These are phyloP conservation scores for Ophiobolus disseminans DNA, from an alignment of 2,329 filamentous ascomycete genomes.

Conservation along the genomic window DNA sequence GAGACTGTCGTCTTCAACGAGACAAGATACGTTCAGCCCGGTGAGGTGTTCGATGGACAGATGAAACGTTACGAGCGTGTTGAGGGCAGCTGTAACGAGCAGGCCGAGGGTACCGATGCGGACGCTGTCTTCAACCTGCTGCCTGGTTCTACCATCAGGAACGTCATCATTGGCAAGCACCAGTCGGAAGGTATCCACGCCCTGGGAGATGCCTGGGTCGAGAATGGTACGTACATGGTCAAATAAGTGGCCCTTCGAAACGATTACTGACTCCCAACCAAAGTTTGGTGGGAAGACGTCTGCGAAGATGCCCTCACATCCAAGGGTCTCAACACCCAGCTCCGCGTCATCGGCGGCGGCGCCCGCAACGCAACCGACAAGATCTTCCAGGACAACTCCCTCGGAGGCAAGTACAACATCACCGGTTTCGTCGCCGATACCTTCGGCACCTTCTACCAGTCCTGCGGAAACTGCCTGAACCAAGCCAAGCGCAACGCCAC, in stretches of 20 bases:
- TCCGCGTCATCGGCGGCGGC: conserved; percentile 36
- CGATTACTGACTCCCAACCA: not conserved
- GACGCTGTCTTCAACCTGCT: conserved; percentile 35
- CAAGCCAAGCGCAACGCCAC: conserved; percentile 37
- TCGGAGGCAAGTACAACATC: conserved; percentile 32
- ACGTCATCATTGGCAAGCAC: conserved; percentile 35
- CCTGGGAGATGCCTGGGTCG: conserved; percentile 36
- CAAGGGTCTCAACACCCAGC: conserved; percentile 35
- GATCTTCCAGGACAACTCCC: conserved; percentile 27
- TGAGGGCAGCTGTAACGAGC: conserved; percentile 33
- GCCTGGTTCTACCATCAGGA: conserved; percentile 28
- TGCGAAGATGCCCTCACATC: conserved; percentile 34
- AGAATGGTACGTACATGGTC: conserved; percentile 27
- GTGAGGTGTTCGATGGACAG: conserved; percentile 32
- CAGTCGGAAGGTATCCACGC: conserved; percentile 35
- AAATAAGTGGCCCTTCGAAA: no score
- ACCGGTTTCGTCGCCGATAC: conserved; percentile 35
- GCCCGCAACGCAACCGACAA: conserved; percentile 35
- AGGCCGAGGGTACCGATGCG: conserved; percentile 34
- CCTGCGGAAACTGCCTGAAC: conserved; percentile 35
- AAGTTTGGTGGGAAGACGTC: conserved; percentile 38
- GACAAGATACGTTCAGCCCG: conserved; percentile 33
- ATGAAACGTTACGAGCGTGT: conserved; percentile 37
- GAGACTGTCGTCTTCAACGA: conserved; percentile 34
- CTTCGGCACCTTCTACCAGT: conserved; percentile 36